Conservation (phyloP, 2,329 filamentous ascomycete species). For the Metarhizium album region DNA sequence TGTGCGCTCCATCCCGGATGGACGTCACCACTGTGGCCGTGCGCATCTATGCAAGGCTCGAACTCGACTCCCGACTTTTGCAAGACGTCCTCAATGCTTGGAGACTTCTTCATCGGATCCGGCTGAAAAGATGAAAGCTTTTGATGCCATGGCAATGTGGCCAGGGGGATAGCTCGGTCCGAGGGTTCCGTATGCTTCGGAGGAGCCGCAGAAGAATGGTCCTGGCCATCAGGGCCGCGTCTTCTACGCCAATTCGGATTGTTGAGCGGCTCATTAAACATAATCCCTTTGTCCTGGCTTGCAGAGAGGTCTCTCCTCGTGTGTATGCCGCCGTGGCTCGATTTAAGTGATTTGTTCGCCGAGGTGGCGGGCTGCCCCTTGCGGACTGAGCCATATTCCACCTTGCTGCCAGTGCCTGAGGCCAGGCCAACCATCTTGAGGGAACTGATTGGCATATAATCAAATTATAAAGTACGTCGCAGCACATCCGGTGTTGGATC, state of each 20-base stretch:
- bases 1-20: background rate
- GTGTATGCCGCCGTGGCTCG: background rate
- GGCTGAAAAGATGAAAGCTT: background rate
- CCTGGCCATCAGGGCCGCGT: background rate
- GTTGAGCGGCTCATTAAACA: constrained; percentile 1
- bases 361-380: background rate
- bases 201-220: background rate
- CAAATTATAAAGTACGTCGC: background rate
- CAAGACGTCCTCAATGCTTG: background rate
- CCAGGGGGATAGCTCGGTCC: background rate
- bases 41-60: background rate
- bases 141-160: background rate
- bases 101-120: background rate
- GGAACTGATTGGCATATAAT: background rate
- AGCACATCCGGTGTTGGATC: background rate
- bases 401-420: background rate
- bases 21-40: background rate
- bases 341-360: background rate
- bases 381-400: background rate
- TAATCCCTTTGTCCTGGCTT: background rate
- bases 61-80: background rate
- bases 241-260: constrained; percentile 6
- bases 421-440: constrained; percentile 1
- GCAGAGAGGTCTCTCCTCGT: background rate
- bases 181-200: background rate